Conservation (phyloP, 192 early-diverging fungal species). For the Podochytrium sp. region DNA sequence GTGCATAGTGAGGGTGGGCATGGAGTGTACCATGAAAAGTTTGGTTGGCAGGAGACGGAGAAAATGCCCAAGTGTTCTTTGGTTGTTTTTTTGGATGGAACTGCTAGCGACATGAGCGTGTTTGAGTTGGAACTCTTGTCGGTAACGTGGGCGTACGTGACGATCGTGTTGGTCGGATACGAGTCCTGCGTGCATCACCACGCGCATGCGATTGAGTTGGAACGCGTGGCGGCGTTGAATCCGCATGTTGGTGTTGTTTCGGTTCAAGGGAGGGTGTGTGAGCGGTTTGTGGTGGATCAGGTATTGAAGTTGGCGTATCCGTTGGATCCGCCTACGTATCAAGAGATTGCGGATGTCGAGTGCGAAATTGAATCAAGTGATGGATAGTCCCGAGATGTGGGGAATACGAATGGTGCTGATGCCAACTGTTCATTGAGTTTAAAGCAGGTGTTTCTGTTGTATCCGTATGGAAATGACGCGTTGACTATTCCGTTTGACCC, state of each 20-base stretch:
- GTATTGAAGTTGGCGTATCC: conserved; percentile 20
- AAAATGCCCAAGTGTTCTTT: conserved; percentile 36
- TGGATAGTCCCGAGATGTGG: no score
- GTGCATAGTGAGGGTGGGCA: conserved; percentile 14
- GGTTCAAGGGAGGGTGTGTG: conserved; percentile 14
- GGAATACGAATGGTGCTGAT: no score
- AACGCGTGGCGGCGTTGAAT: conserved; percentile 5
- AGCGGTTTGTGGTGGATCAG: conserved; percentile 12
- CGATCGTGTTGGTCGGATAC: conserved; percentile 11
- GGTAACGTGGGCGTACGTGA: conserved; percentile 13
- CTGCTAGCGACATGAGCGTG: conserved; percentile 13
- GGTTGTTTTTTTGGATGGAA: conserved; percentile 31
- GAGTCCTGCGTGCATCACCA: conserved; percentile 10
- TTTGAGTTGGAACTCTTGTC: conserved; percentile 21
- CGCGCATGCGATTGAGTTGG: conserved; percentile 10
- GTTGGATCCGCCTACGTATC: conserved; percentile 10
- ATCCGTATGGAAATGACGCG: no score
- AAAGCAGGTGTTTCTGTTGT: no score
- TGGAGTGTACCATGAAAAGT: neutral
- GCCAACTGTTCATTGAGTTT: no score
- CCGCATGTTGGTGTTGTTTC: conserved; percentile 5
- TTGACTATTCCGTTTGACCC: no score
- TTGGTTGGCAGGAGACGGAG: conserved; percentile 35
- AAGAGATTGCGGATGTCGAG: no score
- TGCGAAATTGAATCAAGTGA: no score